phyloP scores from a whole-genome alignment of 331 rosid species.

The Quercus phellos region DNA sequence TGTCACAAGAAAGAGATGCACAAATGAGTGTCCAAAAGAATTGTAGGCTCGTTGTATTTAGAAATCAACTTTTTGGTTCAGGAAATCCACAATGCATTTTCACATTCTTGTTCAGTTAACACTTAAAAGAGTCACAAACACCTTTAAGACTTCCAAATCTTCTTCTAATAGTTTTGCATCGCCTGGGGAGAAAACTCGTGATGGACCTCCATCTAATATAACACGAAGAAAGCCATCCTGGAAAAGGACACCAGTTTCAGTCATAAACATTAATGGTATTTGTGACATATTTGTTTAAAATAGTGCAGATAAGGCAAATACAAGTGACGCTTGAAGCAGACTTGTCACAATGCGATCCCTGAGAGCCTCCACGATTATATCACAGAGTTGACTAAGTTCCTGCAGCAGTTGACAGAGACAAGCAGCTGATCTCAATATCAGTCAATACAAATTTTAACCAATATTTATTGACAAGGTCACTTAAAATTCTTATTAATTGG shows the following conservation, averaged over 20 bases:
- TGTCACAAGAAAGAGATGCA: background rate
- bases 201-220: constrained; percentile 83
- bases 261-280: constrained; percentile 12
- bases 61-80: background rate
- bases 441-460: constrained; percentile 1
- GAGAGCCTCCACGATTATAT: constrained; percentile 80
- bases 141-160: constrained; percentile 91
- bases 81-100: background rate
- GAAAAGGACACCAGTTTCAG: constrained; percentile 17
- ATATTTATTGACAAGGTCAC: background rate
- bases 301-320: constrained; percentile 27
- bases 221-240: constrained; percentile 97
- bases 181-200: constrained; percentile 51
- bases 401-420: constrained; percentile 27
- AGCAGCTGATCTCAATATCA: constrained; percentile 16
- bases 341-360: constrained; percentile 95
- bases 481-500: background rate
- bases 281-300: constrained; percentile 14
- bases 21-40: background rate
- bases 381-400: constrained; percentile 81
- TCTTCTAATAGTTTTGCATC: constrained; percentile 88
- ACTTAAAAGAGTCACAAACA: constrained; percentile 28
- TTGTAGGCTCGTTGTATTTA: background rate
- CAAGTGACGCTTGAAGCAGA: constrained; percentile 98
- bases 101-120: background rate